Conservation (phyloP, 768 basidiomycete species). For the Terana coerulea region DNA sequence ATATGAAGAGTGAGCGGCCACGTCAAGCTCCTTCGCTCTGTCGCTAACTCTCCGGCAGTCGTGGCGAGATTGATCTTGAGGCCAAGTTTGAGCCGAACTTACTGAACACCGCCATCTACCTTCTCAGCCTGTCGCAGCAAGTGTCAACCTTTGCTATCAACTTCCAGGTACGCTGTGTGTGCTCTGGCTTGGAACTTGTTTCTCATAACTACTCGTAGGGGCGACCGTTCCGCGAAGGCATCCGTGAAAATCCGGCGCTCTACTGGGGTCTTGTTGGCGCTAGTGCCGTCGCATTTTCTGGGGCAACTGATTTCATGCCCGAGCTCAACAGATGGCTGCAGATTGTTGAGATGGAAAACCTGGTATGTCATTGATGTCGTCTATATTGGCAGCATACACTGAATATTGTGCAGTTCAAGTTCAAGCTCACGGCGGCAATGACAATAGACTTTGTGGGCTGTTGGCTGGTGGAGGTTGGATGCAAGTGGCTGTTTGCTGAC, state of each 20-base stretch:
- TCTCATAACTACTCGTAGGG: constrained; percentile 45
- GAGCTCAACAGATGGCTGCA: constrained; percentile 97
- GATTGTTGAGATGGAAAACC: constrained; percentile 81
- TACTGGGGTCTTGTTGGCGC: constrained; percentile 92
- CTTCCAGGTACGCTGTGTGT: constrained; percentile 62
- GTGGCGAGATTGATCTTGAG: constrained; percentile 83
- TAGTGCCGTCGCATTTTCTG: constrained; percentile 86
- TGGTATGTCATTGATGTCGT: constrained; percentile 59
- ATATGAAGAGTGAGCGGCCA: constrained; percentile 66
- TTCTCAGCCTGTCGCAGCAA: constrained; percentile 93
- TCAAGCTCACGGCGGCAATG: constrained; percentile 78
- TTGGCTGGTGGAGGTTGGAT: constrained; percentile 74
- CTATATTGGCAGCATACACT: no score
- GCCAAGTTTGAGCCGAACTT: constrained; percentile 95
- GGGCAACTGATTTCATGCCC: constrained; percentile 91
- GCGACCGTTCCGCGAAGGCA: constrained; percentile 97
- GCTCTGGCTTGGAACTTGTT: not conserved
- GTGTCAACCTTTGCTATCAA: constrained; percentile 99
- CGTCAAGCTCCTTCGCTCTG: not conserved
- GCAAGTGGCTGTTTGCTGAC: constrained; percentile 86
- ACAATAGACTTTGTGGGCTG: constrained; percentile 85
- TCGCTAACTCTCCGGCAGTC: constrained; percentile 34
- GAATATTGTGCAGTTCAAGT: constrained; percentile 74
- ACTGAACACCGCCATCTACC: constrained; percentile 95
- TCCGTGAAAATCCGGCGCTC: constrained; percentile 91